Evolutionary conservation across 371 early-diverging fungal species (phyloP).

Genomic region (Mucor lusitanicus): DNA sequence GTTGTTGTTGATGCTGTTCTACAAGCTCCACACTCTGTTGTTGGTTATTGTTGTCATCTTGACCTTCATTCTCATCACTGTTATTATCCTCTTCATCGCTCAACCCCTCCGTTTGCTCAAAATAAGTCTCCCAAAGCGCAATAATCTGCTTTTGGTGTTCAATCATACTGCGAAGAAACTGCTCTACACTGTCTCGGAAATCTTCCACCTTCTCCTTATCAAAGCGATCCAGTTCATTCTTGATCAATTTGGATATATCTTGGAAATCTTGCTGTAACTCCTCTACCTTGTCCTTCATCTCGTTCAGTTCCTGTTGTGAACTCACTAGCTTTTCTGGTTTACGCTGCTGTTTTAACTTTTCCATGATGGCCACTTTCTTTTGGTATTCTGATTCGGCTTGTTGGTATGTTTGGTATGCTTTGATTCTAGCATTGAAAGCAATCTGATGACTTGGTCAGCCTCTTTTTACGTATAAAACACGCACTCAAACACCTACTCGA

Average conservation of each 20-base stretch:
- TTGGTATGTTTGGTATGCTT: conserved; percentile 73
- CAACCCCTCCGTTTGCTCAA: conserved; percentile 49
- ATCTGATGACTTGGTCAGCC: conserved; percentile 34
- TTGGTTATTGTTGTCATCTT: neutral
- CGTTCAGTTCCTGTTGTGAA: conserved; percentile 68
- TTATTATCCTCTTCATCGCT: conserved; percentile 25
- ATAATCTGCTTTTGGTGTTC: conserved; percentile 82
- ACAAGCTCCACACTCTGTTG: neutral
- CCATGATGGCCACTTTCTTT: conserved; percentile 60
- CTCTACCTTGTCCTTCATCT: conserved; percentile 61
- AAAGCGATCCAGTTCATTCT: conserved; percentile 80
- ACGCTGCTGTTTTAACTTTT: conserved; percentile 62
- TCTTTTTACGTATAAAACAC: neutral
- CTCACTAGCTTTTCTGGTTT: conserved; percentile 64
- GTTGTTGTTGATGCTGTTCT: neutral
- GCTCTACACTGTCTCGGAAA: conserved; percentile 75
- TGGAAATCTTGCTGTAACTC: conserved; percentile 68
- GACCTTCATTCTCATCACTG: neutral
- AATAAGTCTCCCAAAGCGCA: conserved; percentile 72
- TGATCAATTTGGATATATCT: conserved; percentile 70
- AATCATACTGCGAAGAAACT: conserved; percentile 74
- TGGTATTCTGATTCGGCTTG: conserved; percentile 67
- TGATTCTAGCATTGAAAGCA: conserved; percentile 76
- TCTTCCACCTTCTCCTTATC: conserved; percentile 87
- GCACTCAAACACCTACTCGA: conserved; percentile 40